These are phyloP conservation scores for Tritrichomonas musculus DNA, from an alignment of 208 protist genomes.

Conservation along the genomic window DNA sequence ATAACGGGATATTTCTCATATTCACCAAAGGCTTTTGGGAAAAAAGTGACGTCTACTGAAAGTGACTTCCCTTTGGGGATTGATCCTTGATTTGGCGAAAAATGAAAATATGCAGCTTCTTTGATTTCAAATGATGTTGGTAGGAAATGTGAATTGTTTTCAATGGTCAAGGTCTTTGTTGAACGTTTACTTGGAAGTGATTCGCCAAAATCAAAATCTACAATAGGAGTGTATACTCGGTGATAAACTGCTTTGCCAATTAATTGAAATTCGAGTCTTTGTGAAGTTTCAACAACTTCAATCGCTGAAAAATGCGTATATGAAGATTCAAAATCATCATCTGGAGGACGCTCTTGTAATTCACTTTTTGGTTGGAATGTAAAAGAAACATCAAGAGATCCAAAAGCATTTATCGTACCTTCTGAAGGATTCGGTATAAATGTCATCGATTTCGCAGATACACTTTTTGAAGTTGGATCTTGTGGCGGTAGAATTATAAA, in stretches of 20 bases:
- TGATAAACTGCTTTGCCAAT: not conserved
- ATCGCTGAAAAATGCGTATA: not conserved
- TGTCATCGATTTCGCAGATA: not conserved
- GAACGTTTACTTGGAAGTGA: not conserved
- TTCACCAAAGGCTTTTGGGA: not conserved
- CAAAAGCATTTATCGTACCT: not conserved
- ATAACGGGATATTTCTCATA: not conserved
- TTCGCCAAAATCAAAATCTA: slow-evolving; percentile 2
- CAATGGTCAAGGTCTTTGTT: not conserved
- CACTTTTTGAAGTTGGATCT: not conserved
- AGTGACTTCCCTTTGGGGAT: not conserved
- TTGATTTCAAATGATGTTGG: not conserved
- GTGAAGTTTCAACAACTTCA: slow-evolving; percentile 1
- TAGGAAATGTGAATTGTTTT: not conserved
- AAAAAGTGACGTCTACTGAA: not conserved
- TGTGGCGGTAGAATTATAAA: not conserved
- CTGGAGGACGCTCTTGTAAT: not conserved
- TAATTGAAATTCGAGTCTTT: not conserved
- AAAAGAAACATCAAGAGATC: not conserved
- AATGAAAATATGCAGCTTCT: not conserved
- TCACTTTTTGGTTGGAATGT: not conserved
- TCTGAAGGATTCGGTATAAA: not conserved
- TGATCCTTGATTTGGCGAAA: not conserved
- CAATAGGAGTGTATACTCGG: not conserved
- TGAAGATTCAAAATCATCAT: not conserved